Evolutionary conservation across 2,329 filamentous ascomycete genomes (phyloP), one percentile per base, ranked within the genome.

Genomic region (Calcarisporium arbuscula): DNA sequence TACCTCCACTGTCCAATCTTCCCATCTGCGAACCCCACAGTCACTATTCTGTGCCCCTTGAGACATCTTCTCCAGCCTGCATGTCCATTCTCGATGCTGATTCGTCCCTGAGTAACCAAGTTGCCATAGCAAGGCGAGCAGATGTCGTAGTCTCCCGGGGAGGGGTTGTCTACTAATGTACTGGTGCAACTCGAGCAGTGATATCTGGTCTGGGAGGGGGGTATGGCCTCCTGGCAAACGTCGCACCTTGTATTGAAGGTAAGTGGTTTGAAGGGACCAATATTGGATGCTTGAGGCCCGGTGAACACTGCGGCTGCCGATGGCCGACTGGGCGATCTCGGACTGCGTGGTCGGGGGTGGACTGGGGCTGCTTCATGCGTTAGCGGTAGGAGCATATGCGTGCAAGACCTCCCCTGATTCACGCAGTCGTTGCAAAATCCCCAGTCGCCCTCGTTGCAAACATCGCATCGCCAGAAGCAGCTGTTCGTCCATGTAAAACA

Each of bases 371-470:
- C 56, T 28, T 74, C 68, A 45, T 87, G 82, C 1, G 80, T 75
- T 28, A 94, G 65, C 0, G 89, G 86, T 1, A 94, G 65, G 1
- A 96, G 68, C 6, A 83, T 71, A 52, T 96, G 90, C 0, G 80
- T 84, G 59, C 90, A 96, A 40, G 80, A 83, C 40, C 72, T 72
- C 12, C 86, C 88, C 55, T 82, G 79, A 39, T 90, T 89, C 19
- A 95, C 86, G 46, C 90, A 96, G 40, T 72, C 65, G 48, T 89
- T 87, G 61, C 90, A 96, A 54, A 86, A 95, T 0, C 90, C 90
- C 89, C 89, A 96, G 52, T 94, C 89, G 5, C 87, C 90, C 42
- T 92, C 80, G 49, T 95, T 95, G 61, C 90, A 96, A 18, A 72
- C 57, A 39, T 83, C 77, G 56, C 90, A 96, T 42, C 85, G 80